Base-by-base conservation (phyloP, 2,329 filamentous ascomycete genomes). In the Xylariaceae sp. region DNA sequence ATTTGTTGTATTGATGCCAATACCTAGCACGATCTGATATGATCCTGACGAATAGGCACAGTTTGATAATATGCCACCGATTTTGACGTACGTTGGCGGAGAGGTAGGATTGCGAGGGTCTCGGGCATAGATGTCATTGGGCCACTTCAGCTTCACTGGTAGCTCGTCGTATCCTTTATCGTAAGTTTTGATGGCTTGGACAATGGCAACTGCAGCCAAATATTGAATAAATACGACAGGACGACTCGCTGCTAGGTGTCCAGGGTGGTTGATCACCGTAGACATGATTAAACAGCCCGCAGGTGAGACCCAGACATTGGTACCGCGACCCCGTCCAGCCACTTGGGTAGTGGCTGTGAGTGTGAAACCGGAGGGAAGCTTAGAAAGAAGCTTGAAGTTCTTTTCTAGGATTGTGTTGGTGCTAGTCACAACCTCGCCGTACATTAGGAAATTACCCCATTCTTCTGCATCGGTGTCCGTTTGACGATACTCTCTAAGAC, bases 181-280 rank as follows among this genome's bases (percentile, higher is more conserved):
- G 69, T 98, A 98, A 23, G 81, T 82, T 62, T 90, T 88, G 61
- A 98, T 87, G 0, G 91, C 94, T 60, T 91, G 85, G 2, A 96
- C 89, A 37, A 94, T 89, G 36, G 95, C 93, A 41, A 99, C 85
- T 1, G 92, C 93, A 0, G 92, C 87, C 12, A 99, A 83, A 71
- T 99, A 99, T 73, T 98, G 95, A 24, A 98, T 82, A 74, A 99
- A 98, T 0, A 97, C 88, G 8, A 98, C 88, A 0, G 95, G 93
- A 0, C 90, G 89, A 1, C 81, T 84, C 39, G 83, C 79, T 7
- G 87, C 88, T 7, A 95, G 82, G 26, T 88, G 80, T 26, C 90
- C 85, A 1, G 90, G 84, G 74, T 99, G 95, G 61, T 91, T 90
- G 64, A 99, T 86, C 34, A 96, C 86, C 0, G 89, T 92, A 8